Percentiles rank a stretch among this genome's conserved stretches.
phyloP scores from a whole-genome alignment of 768 basidiomycete genomes.

The Tulasnella sp. region DNA sequence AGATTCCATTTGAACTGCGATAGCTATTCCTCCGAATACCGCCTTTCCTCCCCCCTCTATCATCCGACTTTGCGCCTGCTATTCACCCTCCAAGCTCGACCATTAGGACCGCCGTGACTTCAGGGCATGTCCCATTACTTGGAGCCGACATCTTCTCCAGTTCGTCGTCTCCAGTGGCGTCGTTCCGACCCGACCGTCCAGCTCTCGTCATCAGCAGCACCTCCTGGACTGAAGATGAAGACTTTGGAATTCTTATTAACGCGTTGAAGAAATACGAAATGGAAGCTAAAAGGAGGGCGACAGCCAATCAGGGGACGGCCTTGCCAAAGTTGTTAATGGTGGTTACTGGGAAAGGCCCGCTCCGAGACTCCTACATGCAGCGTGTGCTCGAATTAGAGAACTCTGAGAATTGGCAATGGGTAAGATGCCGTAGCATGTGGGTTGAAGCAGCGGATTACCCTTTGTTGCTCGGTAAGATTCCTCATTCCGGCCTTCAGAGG shows the following conservation, averaged over 20 bases:
- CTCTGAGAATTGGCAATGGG: conserved; percentile 61
- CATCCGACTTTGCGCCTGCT: conserved; percentile 50
- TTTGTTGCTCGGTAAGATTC: conserved; percentile 60
- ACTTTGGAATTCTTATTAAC: conserved; percentile 77
- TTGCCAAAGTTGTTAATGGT: conserved; percentile 78
- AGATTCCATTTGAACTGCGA: background rate
- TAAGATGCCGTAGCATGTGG: conserved; percentile 80
- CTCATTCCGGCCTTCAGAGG: background rate
- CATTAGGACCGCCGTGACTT: conserved; percentile 53
- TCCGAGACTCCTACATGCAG: conserved; percentile 68
- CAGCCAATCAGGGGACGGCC: background rate
- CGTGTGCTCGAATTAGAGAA: conserved; percentile 57
- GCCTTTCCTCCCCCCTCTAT: conserved; percentile 40
- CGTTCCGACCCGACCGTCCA: conserved; percentile 64
- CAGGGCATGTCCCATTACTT: conserved; percentile 33
- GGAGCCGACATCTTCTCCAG: conserved; percentile 34
- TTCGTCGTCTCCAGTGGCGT: conserved; percentile 18
- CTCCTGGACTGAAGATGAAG: conserved; percentile 97
- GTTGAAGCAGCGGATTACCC: conserved; percentile 90
- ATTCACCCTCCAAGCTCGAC: conserved; percentile 55
- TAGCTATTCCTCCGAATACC: conserved; percentile 47
- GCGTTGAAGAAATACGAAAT: conserved; percentile 70
- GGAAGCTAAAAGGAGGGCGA: conserved; percentile 45
- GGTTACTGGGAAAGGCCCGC: conserved; percentile 87
- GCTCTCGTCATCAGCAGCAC: conserved; percentile 89